Base-by-base conservation (phyloP, 306 rosid species). In the Sechiopsis laciniata region DNA sequence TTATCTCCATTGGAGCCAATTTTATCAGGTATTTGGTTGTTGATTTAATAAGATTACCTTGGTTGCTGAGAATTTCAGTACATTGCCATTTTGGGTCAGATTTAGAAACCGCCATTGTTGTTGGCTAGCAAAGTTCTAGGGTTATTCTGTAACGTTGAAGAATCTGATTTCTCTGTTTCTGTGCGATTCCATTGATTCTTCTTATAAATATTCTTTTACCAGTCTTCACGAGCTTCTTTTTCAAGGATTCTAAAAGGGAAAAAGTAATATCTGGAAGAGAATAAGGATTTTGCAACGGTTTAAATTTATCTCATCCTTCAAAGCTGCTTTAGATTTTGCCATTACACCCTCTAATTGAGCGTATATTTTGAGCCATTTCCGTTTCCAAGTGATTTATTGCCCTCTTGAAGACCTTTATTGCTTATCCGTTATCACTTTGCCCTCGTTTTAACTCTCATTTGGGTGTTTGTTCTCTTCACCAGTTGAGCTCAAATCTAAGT, bases 21-120 rank as follows among this genome's bases (percentile, higher is more conserved):
- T 54, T 5, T 16, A 29, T 83, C 87, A 86, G 97, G 97, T 92
- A 89, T 78, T 79, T 61, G 63, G 77, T 66, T 61, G 72, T 76
- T 40, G 42, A 10, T 72, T 55, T 74, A 10, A 71, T 71, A 14
- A 74, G 78, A 70, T 75, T 64, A 55, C 24, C 45, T 51, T 77
- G 79, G 79, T 74, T 75, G 55, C 54, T 26, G 62, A 24, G 54
- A 71, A 51, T 50, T 69, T 8, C 3, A 46, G 74, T 21, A n/a
- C 45, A 26, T 71, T 71, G 60, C 24, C 29, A 40, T 71, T 7
- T 78, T 78, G 81, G 79, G 87, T 78, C 85, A 75, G 82, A 66
- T 73, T 71, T 86, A 79, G 63, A 80, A 71, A 72, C 77, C 78
- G 15, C 55, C 50, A 67, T 71, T 60, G 21, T 71, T 52, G 62